These are phyloP conservation scores for Hypericum perforatum DNA, from an alignment of 345 rosid genomes.

Conservation along the genomic window DNA sequence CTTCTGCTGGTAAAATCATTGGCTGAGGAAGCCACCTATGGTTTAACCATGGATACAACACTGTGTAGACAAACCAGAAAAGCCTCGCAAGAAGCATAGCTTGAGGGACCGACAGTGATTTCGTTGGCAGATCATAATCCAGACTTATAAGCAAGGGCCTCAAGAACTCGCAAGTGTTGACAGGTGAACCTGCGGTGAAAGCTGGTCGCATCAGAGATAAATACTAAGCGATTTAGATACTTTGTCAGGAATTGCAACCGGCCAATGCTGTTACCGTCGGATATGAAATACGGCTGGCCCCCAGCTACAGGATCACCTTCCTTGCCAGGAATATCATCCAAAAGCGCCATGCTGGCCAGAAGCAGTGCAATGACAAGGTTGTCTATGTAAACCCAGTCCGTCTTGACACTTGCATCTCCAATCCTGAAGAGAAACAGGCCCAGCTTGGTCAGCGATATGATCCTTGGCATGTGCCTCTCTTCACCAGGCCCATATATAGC, in stretches of 20 bases:
- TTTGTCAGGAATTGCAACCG: too few relatives aligned
- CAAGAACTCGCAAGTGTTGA: constrained; percentile 80
- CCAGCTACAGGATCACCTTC: constrained; percentile 64
- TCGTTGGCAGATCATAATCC: constrained; percentile 61
- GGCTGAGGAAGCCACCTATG: constrained; percentile 86
- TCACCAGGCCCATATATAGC: constrained; percentile 95
- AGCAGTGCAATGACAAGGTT: constrained; percentile 74
- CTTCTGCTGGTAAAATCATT: constrained; percentile 79
- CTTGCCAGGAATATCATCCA: constrained; percentile 74
- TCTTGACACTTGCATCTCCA: constrained; percentile 59
- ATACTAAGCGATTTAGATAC: too few relatives aligned
- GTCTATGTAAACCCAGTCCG: constrained; percentile 86
- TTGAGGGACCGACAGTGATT: constrained; percentile 39
- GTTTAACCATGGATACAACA: constrained; percentile 75
- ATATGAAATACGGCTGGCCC: constrained; percentile 87
- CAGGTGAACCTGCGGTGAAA: constrained; percentile 52
- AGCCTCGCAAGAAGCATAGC: constrained; percentile 54
- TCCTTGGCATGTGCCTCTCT: constrained; percentile 87
- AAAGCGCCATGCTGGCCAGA: constrained; percentile 84
- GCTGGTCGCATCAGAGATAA: not conserved
- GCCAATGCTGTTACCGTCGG: constrained; percentile 49
- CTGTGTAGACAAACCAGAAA: constrained; percentile 44
- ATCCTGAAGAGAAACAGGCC: constrained; percentile 54
- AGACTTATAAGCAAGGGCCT: constrained; percentile 54
- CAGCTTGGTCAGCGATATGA: constrained; percentile 54